phyloP scores from a whole-genome alignment of 1,139 yeast genomes.

The Geotrichum citri-aurantii region DNA sequence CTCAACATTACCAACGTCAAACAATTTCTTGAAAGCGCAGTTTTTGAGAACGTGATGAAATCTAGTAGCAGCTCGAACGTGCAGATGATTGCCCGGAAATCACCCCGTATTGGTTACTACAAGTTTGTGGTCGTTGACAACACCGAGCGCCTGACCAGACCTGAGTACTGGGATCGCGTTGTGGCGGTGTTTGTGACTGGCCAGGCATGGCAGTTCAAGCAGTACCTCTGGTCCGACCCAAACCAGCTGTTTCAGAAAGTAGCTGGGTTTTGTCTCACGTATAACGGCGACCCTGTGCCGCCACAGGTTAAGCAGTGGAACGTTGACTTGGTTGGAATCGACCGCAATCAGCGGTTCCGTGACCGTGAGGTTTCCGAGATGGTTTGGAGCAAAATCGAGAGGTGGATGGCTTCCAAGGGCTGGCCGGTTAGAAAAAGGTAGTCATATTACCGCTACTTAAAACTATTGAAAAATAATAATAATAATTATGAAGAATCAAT shows the following conservation, averaged over 20 bases:
- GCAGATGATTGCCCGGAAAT: slow-evolving; percentile 49
- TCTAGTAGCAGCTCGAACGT: slow-evolving; percentile 40
- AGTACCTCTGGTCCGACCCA: slow-evolving; percentile 80
- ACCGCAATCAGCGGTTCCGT: slow-evolving; percentile 76
- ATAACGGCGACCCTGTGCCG: slow-evolving; percentile 76
- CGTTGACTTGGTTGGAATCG: slow-evolving; percentile 69
- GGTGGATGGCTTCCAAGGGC: slow-evolving; percentile 36
- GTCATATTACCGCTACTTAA: background rate
- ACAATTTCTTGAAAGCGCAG: slow-evolving; percentile 72
- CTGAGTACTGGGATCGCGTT: slow-evolving; percentile 93
- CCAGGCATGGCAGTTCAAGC: slow-evolving; percentile 92
- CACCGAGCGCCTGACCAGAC: slow-evolving; percentile 82
- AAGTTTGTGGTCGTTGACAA: slow-evolving; percentile 79
- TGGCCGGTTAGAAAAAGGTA: slow-evolving; percentile 25
- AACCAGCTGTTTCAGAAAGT: slow-evolving; percentile 73
- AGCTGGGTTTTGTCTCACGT: slow-evolving; percentile 74
- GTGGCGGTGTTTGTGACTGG: slow-evolving; percentile 96
- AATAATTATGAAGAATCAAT: slow-evolving; percentile 1
- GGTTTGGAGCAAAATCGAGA: slow-evolving; percentile 61
- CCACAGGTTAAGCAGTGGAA: slow-evolving; percentile 79
- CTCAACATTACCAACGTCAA: slow-evolving; percentile 77
- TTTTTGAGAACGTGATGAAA: slow-evolving; percentile 54
- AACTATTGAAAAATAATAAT: background rate
- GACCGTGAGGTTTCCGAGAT: slow-evolving; percentile 82
- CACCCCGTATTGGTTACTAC: slow-evolving; percentile 49